These are phyloP conservation scores for Beauveria varroae DNA, from an alignment of 2,329 filamentous ascomycete species.

Conservation along the genomic window DNA sequence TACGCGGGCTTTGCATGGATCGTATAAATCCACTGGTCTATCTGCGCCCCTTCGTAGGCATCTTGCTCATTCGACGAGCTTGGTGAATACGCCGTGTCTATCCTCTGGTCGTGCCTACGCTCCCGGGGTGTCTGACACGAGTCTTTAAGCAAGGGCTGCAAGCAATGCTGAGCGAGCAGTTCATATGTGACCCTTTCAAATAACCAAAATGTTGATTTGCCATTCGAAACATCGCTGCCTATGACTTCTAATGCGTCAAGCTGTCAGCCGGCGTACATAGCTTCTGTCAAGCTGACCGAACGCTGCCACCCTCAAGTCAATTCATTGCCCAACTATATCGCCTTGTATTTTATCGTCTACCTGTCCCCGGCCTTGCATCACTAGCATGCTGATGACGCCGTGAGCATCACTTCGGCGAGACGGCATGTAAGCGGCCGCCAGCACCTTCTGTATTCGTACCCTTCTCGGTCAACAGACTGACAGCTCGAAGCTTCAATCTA, in stretches of 20 bases:
- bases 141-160: background rate
- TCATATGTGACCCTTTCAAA: background rate
- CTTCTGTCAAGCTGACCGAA: no score
- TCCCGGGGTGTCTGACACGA: background rate
- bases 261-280: background rate
- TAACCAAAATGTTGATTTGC: background rate
- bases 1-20: background rate
- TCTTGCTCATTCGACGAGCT: background rate
- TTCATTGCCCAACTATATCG: background rate
- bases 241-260: background rate
- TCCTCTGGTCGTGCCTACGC: background rate
- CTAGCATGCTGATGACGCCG: background rate
- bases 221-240: background rate
- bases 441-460: background rate
- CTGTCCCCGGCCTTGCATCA: background rate
- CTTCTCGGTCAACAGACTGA: background rate
- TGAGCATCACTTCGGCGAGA: background rate
- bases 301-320: background rate
- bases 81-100: background rate
- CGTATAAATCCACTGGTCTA: background rate
- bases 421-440: background rate
- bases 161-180: background rate
- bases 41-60: background rate
- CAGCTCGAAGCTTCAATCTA: background rate
- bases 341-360: background rate